Percentiles rank a stretch among this genome's conserved stretches.
These are phyloP conservation scores for Fomitopsis pulvina DNA, from an alignment of 768 basidiomycete species.

Conservation along the genomic window DNA sequence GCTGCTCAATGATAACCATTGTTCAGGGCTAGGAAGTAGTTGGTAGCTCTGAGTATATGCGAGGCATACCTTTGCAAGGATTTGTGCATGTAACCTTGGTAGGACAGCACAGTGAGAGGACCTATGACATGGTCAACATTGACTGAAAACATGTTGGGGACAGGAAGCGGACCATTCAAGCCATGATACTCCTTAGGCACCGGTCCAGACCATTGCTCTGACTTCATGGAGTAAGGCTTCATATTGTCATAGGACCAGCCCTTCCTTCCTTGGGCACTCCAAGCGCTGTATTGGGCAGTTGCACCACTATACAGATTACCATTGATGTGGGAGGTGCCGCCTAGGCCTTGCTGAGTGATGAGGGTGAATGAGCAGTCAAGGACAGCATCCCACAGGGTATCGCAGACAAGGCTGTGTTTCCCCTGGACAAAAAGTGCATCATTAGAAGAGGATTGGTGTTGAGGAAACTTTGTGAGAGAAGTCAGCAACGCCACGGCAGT, in stretches of 20 bases:
- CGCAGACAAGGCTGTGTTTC: not conserved
- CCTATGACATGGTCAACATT: too few relatives aligned
- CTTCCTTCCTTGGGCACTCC: conserved; percentile 7
- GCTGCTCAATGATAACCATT: too few relatives aligned
- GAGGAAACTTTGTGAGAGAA: not conserved
- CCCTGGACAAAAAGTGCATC: conserved; percentile 16
- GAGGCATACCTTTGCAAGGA: not conserved
- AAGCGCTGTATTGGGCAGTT: conserved; percentile 26
- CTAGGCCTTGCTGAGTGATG: not conserved
- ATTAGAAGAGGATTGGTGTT: conserved; percentile 19
- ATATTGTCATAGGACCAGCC: not conserved
- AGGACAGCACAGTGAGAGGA: not conserved
- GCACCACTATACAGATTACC: conserved; percentile 16
- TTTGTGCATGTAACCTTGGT: not conserved
- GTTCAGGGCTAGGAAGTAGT: not conserved
- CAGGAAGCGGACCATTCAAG: not conserved
- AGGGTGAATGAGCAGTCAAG: not conserved
- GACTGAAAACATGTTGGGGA: too few relatives aligned
- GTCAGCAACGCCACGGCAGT: not conserved
- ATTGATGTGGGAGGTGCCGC: conserved; percentile 6
- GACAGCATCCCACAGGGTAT: not conserved
- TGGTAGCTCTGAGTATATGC: not conserved
- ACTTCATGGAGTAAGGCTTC: not conserved
- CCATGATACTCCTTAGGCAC: not conserved
- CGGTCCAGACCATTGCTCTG: not conserved